A percentile compares a stretch with the other conserved stretches of the same genome.
Evolutionary conservation across 768 basidiomycete species (phyloP).

Genomic region (Hypholoma sublateritium): DNA sequence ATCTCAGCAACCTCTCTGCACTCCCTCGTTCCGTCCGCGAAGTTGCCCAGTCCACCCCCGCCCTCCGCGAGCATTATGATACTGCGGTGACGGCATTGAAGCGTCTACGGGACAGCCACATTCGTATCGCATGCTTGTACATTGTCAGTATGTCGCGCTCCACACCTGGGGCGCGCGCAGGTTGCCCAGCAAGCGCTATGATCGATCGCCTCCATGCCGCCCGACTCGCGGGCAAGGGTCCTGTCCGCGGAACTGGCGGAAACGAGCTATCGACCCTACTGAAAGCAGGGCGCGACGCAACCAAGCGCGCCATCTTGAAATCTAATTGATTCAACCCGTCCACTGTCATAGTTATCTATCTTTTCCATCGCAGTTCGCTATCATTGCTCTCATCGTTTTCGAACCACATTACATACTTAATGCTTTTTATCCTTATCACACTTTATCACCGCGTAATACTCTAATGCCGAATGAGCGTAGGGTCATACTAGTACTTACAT

Average conservation of each 20-base stretch:
- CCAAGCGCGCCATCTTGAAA: constrained; percentile 58
- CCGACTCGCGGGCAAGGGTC: constrained; percentile 42
- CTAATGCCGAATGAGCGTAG: constrained; percentile 8
- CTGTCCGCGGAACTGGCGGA: constrained; percentile 85
- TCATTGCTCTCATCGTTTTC: constrained; percentile 18
- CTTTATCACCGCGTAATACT: constrained; percentile 12
- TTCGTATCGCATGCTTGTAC: constrained; percentile 86
- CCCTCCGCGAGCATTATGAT: constrained; percentile 77
- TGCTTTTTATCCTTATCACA: constrained; percentile 13
- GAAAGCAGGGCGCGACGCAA: constrained; percentile 90
- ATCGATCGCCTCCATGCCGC: constrained; percentile 45
- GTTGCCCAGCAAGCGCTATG: constrained; percentile 57
- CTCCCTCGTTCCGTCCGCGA: constrained; percentile 63
- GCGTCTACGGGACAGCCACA: constrained; percentile 82
- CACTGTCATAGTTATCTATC: background rate
- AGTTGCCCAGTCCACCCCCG: constrained; percentile 54
- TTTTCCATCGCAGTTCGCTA: constrained; percentile 14
- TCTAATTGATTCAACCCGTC: constrained; percentile 22
- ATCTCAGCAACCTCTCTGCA: constrained; percentile 66
- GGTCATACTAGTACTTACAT: constrained; percentile 12
- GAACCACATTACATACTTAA: constrained; percentile 15
- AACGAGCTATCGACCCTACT: constrained; percentile 79
- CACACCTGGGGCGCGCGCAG: constrained; percentile 40
- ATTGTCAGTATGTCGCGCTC: constrained; percentile 82
- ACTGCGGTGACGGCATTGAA: constrained; percentile 76